A percentile compares a stretch with the other conserved stretches of the same genome.
Evolutionary conservation across 306 rosid genomes (phyloP).

Genomic region (Cucurbita argyrosperma): DNA sequence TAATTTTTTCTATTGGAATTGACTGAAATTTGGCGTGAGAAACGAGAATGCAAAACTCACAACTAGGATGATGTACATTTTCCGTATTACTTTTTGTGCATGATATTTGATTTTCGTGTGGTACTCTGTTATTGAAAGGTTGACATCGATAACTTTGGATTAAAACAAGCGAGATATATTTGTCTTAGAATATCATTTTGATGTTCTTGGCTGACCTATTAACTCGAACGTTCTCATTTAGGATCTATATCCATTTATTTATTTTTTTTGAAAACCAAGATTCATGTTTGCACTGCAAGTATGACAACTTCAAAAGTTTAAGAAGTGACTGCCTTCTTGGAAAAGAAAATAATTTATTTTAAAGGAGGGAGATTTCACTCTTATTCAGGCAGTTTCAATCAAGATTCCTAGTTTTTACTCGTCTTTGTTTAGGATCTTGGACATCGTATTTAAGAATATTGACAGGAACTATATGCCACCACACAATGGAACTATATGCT

Average conservation of each 20-base stretch:
- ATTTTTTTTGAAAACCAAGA: neutral
- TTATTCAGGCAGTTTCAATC: no score
- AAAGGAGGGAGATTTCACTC: no score
- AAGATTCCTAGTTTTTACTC: no score
- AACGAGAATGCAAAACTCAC: neutral
- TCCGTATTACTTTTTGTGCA: neutral
- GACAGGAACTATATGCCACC: no score
- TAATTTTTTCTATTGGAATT: neutral
- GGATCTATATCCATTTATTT: neutral
- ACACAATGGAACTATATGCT: neutral
- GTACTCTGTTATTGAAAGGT: neutral
- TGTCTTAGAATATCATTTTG: neutral
- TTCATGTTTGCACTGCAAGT: neutral
- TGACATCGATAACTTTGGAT: neutral
- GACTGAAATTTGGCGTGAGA: neutral
- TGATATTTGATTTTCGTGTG: neutral
- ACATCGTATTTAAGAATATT: no score
- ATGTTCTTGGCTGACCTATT: neutral
- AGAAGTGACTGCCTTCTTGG: no score
- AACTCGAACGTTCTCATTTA: neutral
- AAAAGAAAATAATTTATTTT: no score
- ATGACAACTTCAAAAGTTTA: neutral
- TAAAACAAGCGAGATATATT: neutral
- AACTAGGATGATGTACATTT: neutral
- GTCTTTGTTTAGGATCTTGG: no score